phyloP scores from a whole-genome alignment of 2,329 filamentous ascomycete genomes.

The Calonectria crousiana region DNA sequence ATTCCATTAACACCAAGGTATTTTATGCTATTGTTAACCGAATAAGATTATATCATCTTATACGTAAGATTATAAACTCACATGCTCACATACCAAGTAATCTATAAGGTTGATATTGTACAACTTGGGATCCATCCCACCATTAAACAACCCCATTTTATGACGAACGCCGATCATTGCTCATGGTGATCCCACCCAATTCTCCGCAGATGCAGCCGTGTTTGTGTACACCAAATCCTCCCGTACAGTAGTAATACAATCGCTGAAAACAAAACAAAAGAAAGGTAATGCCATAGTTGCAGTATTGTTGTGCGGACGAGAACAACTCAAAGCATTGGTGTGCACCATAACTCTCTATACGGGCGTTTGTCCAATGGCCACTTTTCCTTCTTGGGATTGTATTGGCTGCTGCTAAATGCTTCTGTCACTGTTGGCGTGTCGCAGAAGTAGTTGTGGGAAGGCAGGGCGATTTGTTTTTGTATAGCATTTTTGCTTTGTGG shows the following conservation, averaged over 20 bases:
- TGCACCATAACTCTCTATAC: slow-evolving; percentile 41
- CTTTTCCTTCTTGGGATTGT: slow-evolving; percentile 38
- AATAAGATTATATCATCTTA: background rate
- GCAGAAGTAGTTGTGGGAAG: too few species aligned
- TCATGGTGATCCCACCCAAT: background rate
- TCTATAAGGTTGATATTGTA: slow-evolving; percentile 4
- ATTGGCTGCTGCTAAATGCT: slow-evolving; percentile 42
- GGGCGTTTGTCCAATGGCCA: slow-evolving; percentile 42
- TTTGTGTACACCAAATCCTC: background rate
- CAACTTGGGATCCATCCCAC: background rate
- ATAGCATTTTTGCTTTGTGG: slow-evolving; percentile 41
- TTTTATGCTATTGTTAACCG: background rate
- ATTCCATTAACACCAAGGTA: background rate
- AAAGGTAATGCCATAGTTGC: slow-evolving; percentile 19
- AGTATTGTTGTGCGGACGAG: background rate
- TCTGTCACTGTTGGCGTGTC: too few species aligned
- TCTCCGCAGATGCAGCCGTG: slow-evolving; percentile 11
- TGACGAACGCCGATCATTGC: slow-evolving; percentile 1
- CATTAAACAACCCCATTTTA: background rate
- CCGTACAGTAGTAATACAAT: background rate
- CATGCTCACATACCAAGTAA: background rate
- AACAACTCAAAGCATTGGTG: slow-evolving; percentile 41
- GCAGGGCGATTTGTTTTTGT: slow-evolving; percentile 39
- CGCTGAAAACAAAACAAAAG: slow-evolving; percentile 13
- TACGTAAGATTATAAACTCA: background rate